These are phyloP conservation scores for Santalum album DNA, from an alignment of 164 flowering plant genomes.

Conservation along the genomic window DNA sequence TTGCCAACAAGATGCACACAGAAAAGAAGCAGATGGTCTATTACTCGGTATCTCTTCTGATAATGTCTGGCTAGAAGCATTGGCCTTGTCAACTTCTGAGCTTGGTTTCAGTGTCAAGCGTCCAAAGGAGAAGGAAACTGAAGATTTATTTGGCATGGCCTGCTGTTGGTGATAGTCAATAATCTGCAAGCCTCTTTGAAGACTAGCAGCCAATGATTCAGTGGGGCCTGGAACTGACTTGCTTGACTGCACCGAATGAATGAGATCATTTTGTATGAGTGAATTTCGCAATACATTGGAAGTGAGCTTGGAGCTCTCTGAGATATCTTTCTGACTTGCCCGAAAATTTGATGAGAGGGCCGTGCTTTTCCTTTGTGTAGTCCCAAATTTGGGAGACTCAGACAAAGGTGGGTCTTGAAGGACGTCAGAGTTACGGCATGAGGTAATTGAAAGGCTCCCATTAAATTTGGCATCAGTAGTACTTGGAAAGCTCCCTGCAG, in stretches of 20 bases:
- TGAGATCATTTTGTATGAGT: constrained; percentile 29
- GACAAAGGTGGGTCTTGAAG: constrained; percentile 67
- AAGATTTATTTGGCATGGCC: constrained; percentile 39
- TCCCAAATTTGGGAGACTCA: constrained; percentile 82
- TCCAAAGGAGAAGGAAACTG: constrained; percentile 71
- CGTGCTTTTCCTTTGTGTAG: constrained; percentile 34
- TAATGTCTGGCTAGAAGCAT: constrained; percentile 43
- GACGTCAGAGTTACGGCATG: constrained; percentile 24
- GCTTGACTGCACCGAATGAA: constrained; percentile 55
- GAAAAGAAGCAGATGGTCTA: constrained; percentile 20
- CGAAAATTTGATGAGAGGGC: constrained; percentile 22
- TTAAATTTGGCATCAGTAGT: neutral
- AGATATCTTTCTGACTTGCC: constrained; percentile 17
- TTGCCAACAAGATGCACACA: constrained; percentile 59
- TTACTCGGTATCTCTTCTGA: constrained; percentile 19
- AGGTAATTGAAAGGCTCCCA: constrained; percentile 25
- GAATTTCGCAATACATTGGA: constrained; percentile 32
- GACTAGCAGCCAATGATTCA: constrained; percentile 86
- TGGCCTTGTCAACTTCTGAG: constrained; percentile 35
- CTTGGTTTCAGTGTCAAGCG: constrained; percentile 52
- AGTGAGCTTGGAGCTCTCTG: constrained; percentile 25
- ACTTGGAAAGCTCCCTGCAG: constrained; percentile 7
- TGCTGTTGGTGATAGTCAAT: constrained; percentile 71
- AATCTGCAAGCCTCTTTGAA: constrained; percentile 82
- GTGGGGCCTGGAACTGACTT: constrained; percentile 50